phyloP scores from a whole-genome alignment of 805 yeast species.

The Wickerhamiella vanderwaltii region DNA sequence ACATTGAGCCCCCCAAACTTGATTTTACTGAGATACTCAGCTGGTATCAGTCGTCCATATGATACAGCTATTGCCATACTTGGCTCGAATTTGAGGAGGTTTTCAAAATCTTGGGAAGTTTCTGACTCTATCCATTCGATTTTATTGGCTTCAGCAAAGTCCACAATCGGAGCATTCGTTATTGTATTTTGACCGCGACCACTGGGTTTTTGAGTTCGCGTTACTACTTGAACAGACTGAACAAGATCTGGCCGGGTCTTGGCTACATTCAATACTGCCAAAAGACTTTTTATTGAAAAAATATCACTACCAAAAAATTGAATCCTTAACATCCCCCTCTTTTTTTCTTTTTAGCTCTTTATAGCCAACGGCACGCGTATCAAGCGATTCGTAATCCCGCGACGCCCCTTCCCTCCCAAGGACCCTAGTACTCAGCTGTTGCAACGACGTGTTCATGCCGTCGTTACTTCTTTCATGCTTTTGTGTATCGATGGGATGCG shows the following conservation, averaged over 20 bases:
- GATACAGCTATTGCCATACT: slow-evolving; percentile 83
- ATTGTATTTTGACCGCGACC: slow-evolving; percentile 20
- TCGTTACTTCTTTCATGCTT: slow-evolving; percentile 21
- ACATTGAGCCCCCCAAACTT: slow-evolving; percentile 69
- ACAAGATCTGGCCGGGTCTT: slow-evolving; percentile 11
- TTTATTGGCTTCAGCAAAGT: slow-evolving; percentile 13
- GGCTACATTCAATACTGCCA: slow-evolving; percentile 12
- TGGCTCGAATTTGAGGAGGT: background rate
- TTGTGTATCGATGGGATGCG: slow-evolving; percentile 29
- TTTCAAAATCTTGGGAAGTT: slow-evolving; percentile 12
- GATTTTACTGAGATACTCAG: slow-evolving; percentile 36
- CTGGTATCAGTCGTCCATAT: slow-evolving; percentile 73
- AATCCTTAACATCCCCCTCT: slow-evolving; percentile 1
- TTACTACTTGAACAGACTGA: slow-evolving; percentile 14
- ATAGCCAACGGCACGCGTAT: too few relatives aligned
- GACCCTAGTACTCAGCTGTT: too few relatives aligned
- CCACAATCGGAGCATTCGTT: slow-evolving; percentile 16
- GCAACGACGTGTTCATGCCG: slow-evolving; percentile 7
- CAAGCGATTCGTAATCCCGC: too few relatives aligned
- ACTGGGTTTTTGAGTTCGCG: slow-evolving; percentile 19
- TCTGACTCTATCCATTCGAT: slow-evolving; percentile 18
- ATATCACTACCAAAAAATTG: slow-evolving; percentile 22
- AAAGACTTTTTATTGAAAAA: slow-evolving; percentile 17
- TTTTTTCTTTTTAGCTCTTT: too few relatives aligned
- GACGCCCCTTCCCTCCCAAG: too few relatives aligned